Conservation (phyloP, 176 grass and related monocot species). For the Raddia distichophylla region DNA sequence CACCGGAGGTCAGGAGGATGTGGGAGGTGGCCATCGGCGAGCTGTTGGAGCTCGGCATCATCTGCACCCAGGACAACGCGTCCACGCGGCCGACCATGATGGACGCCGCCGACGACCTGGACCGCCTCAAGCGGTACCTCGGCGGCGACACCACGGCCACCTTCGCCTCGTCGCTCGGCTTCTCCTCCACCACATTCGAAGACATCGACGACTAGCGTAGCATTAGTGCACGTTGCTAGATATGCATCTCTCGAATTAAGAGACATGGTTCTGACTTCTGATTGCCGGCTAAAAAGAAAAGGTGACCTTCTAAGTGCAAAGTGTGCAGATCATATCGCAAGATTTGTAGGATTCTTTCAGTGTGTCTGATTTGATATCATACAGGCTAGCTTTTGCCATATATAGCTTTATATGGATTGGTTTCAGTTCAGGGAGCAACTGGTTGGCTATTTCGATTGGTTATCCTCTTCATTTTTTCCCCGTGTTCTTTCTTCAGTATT, state of each 20-base stretch:
- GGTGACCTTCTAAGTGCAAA: background rate
- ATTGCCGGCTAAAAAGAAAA: background rate
- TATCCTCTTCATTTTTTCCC: background rate
- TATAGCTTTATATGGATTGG: background rate
- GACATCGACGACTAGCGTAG: constrained; percentile 41
- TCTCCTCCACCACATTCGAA: constrained; percentile 66
- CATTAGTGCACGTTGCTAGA: background rate
- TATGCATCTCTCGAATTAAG: background rate
- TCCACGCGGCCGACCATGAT: constrained; percentile 76
- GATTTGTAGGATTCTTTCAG: constrained; percentile 43
- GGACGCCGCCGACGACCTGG: constrained; percentile 77
- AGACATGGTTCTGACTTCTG: constrained; percentile 1
- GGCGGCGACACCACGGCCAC: constrained; percentile 76
- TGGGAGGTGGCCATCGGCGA: constrained; percentile 79
- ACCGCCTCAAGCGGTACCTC: constrained; percentile 79
- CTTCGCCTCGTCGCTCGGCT: constrained; percentile 68
- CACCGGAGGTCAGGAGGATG: constrained; percentile 69
- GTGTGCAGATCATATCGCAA: background rate
- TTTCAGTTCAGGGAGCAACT: background rate
- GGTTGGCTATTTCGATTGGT: background rate
- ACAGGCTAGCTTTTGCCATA: background rate
- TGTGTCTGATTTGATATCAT: constrained; percentile 30
- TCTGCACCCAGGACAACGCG: constrained; percentile 70
- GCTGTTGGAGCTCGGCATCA: constrained; percentile 79
- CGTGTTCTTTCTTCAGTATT: background rate